Conservation (phyloP, 495 filamentous ascomycete species). For the Penicillium cosmopolitanum region DNA sequence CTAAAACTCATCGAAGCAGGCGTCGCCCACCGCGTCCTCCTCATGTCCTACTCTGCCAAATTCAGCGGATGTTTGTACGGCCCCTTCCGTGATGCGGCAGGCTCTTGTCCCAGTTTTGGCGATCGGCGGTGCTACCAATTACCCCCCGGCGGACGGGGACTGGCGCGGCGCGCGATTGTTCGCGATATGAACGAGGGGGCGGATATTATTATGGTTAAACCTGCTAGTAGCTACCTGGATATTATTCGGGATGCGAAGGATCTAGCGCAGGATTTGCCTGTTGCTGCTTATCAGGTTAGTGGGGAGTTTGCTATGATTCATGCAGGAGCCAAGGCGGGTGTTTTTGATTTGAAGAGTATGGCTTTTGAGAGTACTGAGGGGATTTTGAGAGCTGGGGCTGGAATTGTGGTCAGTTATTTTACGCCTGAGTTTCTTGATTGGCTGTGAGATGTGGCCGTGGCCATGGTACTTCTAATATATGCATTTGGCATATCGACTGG, state of each 20-base stretch:
- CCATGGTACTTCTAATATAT: too few relatives aligned
- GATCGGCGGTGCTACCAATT: conserved; percentile 97
- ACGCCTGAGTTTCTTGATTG: conserved; percentile 92
- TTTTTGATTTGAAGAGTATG: conserved; percentile 97
- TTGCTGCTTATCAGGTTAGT: conserved; percentile 95
- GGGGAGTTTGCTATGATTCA: conserved; percentile 99
- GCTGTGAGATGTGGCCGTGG: conserved; percentile 41
- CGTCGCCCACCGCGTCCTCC: conserved; percentile 81
- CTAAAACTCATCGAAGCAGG: conserved; percentile 91
- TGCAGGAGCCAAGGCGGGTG: conserved; percentile 90
- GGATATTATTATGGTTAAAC: conserved; percentile 99
- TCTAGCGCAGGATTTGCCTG: conserved; percentile 82
- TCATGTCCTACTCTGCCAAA: conserved; percentile 98
- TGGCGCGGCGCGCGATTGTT: conserved; percentile 87
- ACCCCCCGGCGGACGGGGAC: conserved; percentile 86
- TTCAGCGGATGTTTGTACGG: conserved; percentile 97
- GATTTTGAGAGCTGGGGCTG: conserved; percentile 89
- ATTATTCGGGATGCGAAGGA: conserved; percentile 97
- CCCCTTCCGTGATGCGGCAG: conserved; percentile 94
- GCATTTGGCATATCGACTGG: too few relatives aligned
- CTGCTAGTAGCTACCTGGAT: conserved; percentile 89
- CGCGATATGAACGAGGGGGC: conserved; percentile 92
- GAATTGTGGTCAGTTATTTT: conserved; percentile 92
- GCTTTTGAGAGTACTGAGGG: conserved; percentile 92
- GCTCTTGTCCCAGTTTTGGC: conserved; percentile 88